phyloP scores from a whole-genome alignment of 1,139 yeast genomes.

The Suhomyces anneliseae region DNA sequence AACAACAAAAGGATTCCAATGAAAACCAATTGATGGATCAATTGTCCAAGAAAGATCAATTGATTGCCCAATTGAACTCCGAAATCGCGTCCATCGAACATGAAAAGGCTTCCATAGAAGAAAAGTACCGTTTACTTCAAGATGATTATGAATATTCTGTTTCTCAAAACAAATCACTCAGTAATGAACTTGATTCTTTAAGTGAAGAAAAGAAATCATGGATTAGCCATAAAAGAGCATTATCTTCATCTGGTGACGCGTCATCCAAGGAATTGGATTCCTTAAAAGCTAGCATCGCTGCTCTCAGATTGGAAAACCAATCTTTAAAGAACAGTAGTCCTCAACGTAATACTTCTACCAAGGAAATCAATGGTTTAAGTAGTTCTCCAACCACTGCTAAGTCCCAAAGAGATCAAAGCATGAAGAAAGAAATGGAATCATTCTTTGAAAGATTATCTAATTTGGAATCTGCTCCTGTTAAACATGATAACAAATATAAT shows the following conservation, averaged over 20 bases:
- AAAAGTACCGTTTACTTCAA: slow-evolving; percentile 22
- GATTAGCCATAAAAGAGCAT: slow-evolving; percentile 3
- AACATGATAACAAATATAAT: slow-evolving; percentile 10
- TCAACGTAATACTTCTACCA: slow-evolving; percentile 2
- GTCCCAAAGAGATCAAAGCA: slow-evolving; percentile 4
- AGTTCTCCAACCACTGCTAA: slow-evolving; percentile 4
- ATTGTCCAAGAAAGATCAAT: slow-evolving; percentile 41
- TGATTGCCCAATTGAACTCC: slow-evolving; percentile 33
- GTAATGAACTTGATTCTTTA: slow-evolving; percentile 24
- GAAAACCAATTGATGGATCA: slow-evolving; percentile 22
- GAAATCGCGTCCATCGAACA: slow-evolving; percentile 16
- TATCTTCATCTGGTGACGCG: slow-evolving; percentile 4
- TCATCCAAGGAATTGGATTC: slow-evolving; percentile 13
- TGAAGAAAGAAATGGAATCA: slow-evolving; percentile 22
- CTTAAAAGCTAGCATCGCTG: slow-evolving; percentile 32
- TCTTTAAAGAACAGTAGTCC: slow-evolving; percentile 30
- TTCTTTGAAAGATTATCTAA: slow-evolving; percentile 33
- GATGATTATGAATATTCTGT: slow-evolving; percentile 24
- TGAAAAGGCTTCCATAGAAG: slow-evolving; percentile 20
- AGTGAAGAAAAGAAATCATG: slow-evolving; percentile 15
- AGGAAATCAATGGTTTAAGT: slow-evolving; percentile 7
- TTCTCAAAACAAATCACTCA: slow-evolving; percentile 24
- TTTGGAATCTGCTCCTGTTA: slow-evolving; percentile 20
- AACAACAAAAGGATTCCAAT: not conserved
- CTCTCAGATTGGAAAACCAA: slow-evolving; percentile 42